A percentile compares a stretch with the other conserved stretches of the same genome.
Conservation (phyloP, 345 rosid genomes). For the Melastoma malabathricum region DNA sequence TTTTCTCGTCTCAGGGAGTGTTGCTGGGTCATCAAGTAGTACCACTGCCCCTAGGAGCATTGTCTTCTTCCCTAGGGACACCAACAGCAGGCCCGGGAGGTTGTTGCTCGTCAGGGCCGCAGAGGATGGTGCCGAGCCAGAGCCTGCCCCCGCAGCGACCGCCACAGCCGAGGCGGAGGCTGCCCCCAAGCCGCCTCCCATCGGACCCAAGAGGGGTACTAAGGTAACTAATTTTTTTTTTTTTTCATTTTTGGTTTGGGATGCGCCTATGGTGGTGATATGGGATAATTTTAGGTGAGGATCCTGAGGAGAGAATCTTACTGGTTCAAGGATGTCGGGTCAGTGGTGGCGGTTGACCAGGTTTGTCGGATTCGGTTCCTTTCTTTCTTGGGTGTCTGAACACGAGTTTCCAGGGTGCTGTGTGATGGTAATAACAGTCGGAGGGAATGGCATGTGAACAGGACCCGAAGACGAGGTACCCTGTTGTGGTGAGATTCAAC, state of each 20-base stretch:
- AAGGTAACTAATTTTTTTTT: conserved; percentile 3
- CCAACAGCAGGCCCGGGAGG: conserved; percentile 5
- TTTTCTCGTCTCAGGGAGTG: conserved; percentile 6
- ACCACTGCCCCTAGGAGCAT: conserved; percentile 5
- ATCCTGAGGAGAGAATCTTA: conserved; percentile 19
- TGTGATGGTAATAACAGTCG: background rate
- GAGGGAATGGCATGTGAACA: background rate
- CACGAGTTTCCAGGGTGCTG: background rate
- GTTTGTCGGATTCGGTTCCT: conserved; percentile 1
- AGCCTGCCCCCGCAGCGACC: conserved; percentile 2
- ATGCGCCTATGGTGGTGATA: too few relatives aligned
- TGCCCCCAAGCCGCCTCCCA: conserved; percentile 18
- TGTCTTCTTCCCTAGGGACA: conserved; percentile 11
- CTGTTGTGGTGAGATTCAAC: conserved; percentile 23
- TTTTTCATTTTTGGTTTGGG: background rate
- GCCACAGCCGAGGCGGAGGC: conserved; percentile 5
- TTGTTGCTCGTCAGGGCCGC: conserved; percentile 11
- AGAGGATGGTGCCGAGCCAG: conserved; percentile 6
- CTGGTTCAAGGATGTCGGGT: conserved; percentile 20
- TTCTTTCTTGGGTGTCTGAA: background rate
- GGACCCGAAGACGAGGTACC: conserved; percentile 27
- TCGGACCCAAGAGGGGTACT: conserved; percentile 21
- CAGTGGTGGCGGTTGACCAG: conserved; percentile 25
- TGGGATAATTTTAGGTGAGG: conserved; percentile 11
- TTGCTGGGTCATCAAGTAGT: conserved; percentile 6